A percentile compares a stretch with the other conserved stretches of the same genome.
phyloP scores from a whole-genome alignment of 164 flowering plant species.

The Paratinospora sagittata region DNA sequence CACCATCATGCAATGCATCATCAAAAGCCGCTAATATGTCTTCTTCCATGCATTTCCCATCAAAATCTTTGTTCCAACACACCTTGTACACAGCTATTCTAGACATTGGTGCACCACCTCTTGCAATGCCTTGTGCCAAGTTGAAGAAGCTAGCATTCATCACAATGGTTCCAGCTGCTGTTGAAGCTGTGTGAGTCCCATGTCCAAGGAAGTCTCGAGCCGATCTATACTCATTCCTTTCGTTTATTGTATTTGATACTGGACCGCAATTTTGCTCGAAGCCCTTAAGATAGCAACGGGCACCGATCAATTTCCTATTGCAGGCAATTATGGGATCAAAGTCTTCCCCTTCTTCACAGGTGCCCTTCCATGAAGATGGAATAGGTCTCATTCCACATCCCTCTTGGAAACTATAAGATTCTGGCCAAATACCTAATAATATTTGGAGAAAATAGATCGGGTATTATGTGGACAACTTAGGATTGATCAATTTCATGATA shows the following conservation, averaged over 20 bases:
- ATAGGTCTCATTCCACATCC: slow-evolving; percentile 28
- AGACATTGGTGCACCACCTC: slow-evolving; percentile 69
- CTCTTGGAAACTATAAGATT: slow-evolving; percentile 50
- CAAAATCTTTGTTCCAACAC: slow-evolving; percentile 41
- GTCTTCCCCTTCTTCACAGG: slow-evolving; percentile 39
- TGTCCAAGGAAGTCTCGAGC: slow-evolving; percentile 57
- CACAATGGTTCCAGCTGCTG: slow-evolving; percentile 52
- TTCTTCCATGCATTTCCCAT: slow-evolving; percentile 42
- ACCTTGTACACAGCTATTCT: slow-evolving; percentile 65
- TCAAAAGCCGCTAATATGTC: slow-evolving; percentile 66
- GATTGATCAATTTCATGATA: no score
- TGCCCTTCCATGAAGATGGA: slow-evolving; percentile 51
- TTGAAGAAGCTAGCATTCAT: slow-evolving; percentile 36
- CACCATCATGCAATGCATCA: slow-evolving; percentile 61
- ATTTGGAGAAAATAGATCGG: neutral
- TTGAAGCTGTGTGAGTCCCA: slow-evolving; percentile 80
- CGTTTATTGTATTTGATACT: slow-evolving; percentile 15
- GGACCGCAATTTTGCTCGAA: slow-evolving; percentile 34
- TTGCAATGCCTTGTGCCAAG: slow-evolving; percentile 45
- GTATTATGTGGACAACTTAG: no score
- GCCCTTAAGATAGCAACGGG: slow-evolving; percentile 46
- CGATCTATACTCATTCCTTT: slow-evolving; percentile 47
- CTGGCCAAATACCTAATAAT: slow-evolving; percentile 60
- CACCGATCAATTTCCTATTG: slow-evolving; percentile 60
- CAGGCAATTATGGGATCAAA: slow-evolving; percentile 38